Percentiles rank a stretch among this genome's conserved stretches.
Conservation (phyloP, 352 stramenopile species). For the Phytophthora gonapodyides region DNA sequence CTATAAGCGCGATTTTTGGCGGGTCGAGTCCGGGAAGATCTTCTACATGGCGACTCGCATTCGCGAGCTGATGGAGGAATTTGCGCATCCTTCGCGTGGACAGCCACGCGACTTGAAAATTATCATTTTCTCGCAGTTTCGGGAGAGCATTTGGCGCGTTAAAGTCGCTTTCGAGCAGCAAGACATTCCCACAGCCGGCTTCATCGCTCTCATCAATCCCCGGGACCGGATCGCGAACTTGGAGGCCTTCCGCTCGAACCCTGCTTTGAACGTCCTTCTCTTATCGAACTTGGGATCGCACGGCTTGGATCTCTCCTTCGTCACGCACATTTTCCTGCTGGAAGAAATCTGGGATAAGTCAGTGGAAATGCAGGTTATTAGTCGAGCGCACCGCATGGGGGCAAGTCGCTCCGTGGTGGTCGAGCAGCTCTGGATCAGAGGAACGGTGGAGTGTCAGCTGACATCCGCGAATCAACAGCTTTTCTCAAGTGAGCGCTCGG, state of each 20-base stretch:
- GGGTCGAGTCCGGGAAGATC: constrained; percentile 52
- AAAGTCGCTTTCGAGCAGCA: constrained; percentile 66
- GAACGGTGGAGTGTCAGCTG: constrained; percentile 75
- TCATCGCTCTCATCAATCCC: constrained; percentile 48
- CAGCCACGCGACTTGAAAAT: constrained; percentile 46
- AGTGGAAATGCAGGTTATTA: constrained; percentile 95
- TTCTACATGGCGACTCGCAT: constrained; percentile 63
- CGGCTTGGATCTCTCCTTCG: constrained; percentile 96
- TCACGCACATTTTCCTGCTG: constrained; percentile 97
- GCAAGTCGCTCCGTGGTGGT: constrained; percentile 89
- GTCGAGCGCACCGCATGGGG: constrained; percentile 95
- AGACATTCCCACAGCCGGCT: constrained; percentile 53
- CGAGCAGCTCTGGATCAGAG: constrained; percentile 88
- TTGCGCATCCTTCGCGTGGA: constrained; percentile 7
- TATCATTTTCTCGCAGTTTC: constrained; percentile 80
- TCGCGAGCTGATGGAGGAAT: constrained; percentile 50
- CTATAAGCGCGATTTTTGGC: constrained; percentile 35
- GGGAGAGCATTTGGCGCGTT: constrained; percentile 65
- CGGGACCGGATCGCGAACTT: constrained; percentile 48
- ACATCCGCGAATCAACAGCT: constrained; percentile 22
- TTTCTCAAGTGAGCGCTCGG: constrained; percentile 8
- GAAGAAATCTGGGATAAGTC: constrained; percentile 96
- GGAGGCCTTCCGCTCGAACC: constrained; percentile 48
- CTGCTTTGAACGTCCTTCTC: constrained; percentile 88
- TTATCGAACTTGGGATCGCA: constrained; percentile 93